These are phyloP conservation scores for Sporothrix brasiliensis DNA, from an alignment of 2,329 filamentous ascomycete genomes.

Conservation along the genomic window DNA sequence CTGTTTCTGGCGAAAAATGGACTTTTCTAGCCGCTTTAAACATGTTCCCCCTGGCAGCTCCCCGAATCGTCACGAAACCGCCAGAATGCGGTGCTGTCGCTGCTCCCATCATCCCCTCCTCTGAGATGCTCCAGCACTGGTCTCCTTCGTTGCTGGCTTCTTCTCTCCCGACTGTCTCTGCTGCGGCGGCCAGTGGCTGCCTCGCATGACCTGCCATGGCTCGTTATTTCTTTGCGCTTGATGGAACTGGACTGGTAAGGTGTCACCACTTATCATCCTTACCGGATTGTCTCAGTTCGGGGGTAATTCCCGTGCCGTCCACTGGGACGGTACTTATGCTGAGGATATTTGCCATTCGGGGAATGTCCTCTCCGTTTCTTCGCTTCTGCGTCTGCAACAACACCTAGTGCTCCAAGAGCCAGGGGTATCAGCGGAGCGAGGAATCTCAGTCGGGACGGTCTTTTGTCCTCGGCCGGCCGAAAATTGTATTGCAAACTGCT, in stretches of 20 bases:
- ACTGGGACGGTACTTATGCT: neutral
- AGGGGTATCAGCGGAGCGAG: constrained; percentile 28
- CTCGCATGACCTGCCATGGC: neutral
- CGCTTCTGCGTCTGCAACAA: constrained; percentile 7
- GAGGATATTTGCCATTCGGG: neutral
- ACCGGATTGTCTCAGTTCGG: neutral
- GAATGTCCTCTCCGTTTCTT: neutral
- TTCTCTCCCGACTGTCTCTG: neutral
- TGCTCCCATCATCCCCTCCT: neutral
- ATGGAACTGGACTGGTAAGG: neutral
- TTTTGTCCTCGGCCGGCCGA: neutral
- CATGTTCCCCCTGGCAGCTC: constrained; percentile 3
- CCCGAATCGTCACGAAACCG: constrained; percentile 33
- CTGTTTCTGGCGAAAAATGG: neutral
- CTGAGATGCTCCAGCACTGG: neutral
- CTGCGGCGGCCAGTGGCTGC: neutral
- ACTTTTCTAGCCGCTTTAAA: neutral
- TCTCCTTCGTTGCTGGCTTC: neutral
- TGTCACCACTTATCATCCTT: neutral
- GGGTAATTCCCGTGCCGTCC: neutral
- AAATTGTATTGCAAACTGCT: neutral
- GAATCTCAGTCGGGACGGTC: constrained; percentile 23
- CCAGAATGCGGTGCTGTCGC: constrained; percentile 30
- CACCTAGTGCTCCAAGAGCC: constrained; percentile 26
- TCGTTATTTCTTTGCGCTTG: neutral